Conservation (phyloP, 1,139 yeast genomes). For the Pneumocystis oryctolagi region DNA sequence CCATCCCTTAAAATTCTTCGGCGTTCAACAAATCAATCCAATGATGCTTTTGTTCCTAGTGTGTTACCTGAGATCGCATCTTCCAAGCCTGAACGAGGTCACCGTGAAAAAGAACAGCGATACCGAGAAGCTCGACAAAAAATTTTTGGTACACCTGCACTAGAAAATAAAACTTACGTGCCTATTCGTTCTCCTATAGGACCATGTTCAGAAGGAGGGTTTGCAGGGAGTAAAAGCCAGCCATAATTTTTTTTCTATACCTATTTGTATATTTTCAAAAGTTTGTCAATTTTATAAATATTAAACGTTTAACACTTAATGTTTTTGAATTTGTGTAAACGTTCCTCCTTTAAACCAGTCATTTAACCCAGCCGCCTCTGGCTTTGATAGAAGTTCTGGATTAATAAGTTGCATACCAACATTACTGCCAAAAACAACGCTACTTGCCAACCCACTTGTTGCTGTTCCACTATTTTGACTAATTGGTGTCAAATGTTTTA, state of each 20-base stretch:
- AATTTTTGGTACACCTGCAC: neutral
- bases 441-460: neutral
- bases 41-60: neutral
- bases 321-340: slow-evolving; percentile 18
- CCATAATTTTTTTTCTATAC: neutral
- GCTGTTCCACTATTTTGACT: neutral
- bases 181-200: neutral
- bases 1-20: neutral
- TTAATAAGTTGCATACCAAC: slow-evolving; percentile 23
- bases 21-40: neutral
- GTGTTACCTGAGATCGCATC: neutral
- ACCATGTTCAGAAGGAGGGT: neutral
- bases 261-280: neutral
- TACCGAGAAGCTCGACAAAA: neutral
- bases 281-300: slow-evolving; percentile 1
- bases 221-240: neutral
- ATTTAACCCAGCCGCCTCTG: slow-evolving; percentile 15
- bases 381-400: slow-evolving; percentile 15
- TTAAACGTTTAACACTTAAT: slow-evolving; percentile 12
- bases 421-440: neutral
- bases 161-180: neutral
- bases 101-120: neutral
- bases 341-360: slow-evolving; percentile 24
- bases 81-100: neutral
- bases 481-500: neutral